These are phyloP conservation scores for Oenanthe javanica DNA, from an alignment of 140 eudicot genomes.

Conservation along the genomic window DNA sequence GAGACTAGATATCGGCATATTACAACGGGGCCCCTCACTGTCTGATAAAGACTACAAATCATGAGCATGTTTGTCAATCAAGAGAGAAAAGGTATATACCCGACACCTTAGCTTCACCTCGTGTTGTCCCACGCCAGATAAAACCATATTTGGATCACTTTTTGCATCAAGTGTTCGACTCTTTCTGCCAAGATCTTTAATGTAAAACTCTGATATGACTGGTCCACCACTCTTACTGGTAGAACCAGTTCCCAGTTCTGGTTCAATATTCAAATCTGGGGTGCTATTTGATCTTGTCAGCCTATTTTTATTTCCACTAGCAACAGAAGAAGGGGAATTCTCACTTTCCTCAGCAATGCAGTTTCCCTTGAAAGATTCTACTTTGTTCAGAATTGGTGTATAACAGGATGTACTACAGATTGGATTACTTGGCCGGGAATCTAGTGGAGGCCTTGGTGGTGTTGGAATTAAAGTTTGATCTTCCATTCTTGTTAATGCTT, in stretches of 20 bases:
- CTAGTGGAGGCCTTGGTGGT: slow-evolving; percentile 39
- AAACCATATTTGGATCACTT: slow-evolving; percentile 33
- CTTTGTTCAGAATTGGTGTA: slow-evolving; percentile 25
- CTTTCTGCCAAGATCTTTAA: slow-evolving; percentile 36
- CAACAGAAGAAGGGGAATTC: slow-evolving; percentile 13
- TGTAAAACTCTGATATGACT: slow-evolving; percentile 66
- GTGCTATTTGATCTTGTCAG: slow-evolving; percentile 58
- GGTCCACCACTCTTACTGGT: slow-evolving; percentile 39
- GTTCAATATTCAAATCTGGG: slow-evolving; percentile 47
- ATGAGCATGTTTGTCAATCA: background rate
- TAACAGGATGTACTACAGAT: slow-evolving; percentile 18
- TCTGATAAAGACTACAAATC: background rate
- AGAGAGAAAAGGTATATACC: slow-evolving; percentile 29
- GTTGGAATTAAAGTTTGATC: slow-evolving; percentile 26
- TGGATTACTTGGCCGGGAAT: slow-evolving; percentile 23
- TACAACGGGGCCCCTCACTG: too few relatives aligned
- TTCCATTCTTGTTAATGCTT: slow-evolving; percentile 26
- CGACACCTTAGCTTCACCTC: slow-evolving; percentile 85
- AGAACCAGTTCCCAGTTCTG: slow-evolving; percentile 23
- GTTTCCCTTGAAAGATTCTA: slow-evolving; percentile 15
- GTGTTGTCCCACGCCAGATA: slow-evolving; percentile 45
- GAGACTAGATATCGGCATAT: background rate
- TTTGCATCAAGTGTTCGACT: slow-evolving; percentile 21
- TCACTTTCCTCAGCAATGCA: slow-evolving; percentile 16
- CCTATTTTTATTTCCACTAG: slow-evolving; percentile 34